These are phyloP conservation scores for Vaccinium macrocarpon DNA, from an alignment of 148 eudicot species.

Conservation along the genomic window DNA sequence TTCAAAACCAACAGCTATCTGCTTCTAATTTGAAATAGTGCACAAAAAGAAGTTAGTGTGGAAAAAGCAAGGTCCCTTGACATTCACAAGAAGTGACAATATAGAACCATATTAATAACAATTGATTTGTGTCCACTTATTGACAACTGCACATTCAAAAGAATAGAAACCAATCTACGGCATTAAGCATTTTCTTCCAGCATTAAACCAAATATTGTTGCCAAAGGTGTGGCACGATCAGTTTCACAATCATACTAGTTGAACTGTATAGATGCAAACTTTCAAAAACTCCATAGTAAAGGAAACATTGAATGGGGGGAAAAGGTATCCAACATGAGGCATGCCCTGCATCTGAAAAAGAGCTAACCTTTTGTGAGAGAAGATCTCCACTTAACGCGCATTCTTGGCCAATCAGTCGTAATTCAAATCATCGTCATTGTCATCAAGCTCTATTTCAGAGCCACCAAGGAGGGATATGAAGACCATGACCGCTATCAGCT, in stretches of 20 bases:
- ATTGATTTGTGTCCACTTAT: too few relatives aligned
- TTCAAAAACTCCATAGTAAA: slow-evolving; percentile 3
- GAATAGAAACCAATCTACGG: background rate
- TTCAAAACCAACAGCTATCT: too few relatives aligned
- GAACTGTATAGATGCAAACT: background rate
- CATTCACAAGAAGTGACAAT: background rate
- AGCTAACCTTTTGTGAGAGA: background rate
- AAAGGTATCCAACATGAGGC: background rate
- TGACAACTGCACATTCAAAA: too few relatives aligned
- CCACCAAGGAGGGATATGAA: slow-evolving; percentile 70
- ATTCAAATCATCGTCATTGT: slow-evolving; percentile 44
- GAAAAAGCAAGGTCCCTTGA: background rate
- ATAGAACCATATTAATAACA: background rate
- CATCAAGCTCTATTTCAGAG: slow-evolving; percentile 57
- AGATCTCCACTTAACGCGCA: background rate
- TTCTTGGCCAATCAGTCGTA: slow-evolving; percentile 23
- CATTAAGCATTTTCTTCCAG: background rate
- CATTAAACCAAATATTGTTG: background rate
- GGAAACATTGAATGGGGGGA: background rate
- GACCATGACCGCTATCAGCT: slow-evolving; percentile 60
- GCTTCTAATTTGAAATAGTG: too few relatives aligned
- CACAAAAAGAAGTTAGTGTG: too few relatives aligned
- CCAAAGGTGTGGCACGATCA: background rate
- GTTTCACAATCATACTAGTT: background rate
- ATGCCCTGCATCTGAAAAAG: background rate